Conservation (phyloP, 768 basidiomycete species). For the Cystofilobasidium macerans region DNA sequence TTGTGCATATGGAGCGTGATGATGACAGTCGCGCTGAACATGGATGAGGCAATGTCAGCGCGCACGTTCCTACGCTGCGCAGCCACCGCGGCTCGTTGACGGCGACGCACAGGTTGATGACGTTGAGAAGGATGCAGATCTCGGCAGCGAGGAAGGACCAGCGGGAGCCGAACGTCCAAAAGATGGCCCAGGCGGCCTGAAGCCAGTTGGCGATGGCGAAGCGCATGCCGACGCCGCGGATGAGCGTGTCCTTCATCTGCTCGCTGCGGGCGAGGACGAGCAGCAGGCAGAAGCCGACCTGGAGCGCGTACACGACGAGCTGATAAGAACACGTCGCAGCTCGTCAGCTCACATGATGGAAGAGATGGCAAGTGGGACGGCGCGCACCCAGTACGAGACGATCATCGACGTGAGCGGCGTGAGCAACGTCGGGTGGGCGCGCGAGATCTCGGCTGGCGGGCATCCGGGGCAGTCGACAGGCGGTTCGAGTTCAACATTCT, state of each 20-base stretch:
- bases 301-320: conserved; percentile 53
- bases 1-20: conserved; percentile 50
- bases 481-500: conserved; percentile 21
- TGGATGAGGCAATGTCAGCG: background rate
- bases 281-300: conserved; percentile 73
- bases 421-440: conserved; percentile 55
- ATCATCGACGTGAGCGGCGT: conserved; percentile 48
- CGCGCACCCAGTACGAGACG: conserved; percentile 37
- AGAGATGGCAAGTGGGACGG: background rate
- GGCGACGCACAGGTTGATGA: conserved; percentile 48
- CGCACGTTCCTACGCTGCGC: too few relatives aligned
- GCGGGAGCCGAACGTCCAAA: conserved; percentile 57
- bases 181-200: conserved; percentile 63
- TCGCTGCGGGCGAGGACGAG: conserved; percentile 59
- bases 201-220: conserved; percentile 69
- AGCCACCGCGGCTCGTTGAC: too few relatives aligned
- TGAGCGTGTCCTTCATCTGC: conserved; percentile 68
- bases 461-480: conserved; percentile 15
- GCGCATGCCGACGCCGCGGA: conserved; percentile 67
- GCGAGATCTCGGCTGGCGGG: conserved; percentile 45
- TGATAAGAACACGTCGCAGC: background rate
- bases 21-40: conserved; percentile 55
- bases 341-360: background rate
- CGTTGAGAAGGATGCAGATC: conserved; percentile 57
- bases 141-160: conserved; percentile 57